Evolutionary conservation across 2,329 filamentous ascomycete genomes (phyloP).

Genomic region (Podosphaera aphanis): DNA sequence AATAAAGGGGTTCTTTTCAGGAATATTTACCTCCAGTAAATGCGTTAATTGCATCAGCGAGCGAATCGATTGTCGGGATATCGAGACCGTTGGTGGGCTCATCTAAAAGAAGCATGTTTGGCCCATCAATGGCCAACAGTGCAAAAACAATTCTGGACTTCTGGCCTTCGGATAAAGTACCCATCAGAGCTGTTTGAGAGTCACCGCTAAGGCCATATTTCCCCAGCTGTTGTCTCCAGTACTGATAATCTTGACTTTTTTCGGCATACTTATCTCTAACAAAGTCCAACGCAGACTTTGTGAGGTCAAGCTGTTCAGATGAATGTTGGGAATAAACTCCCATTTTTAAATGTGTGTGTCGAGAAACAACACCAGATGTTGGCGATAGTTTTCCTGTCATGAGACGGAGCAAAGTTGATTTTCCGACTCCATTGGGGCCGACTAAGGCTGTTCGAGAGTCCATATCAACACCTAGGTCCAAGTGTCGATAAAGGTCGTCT

Average conservation of each 20-base stretch:
- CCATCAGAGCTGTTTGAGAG: constrained; percentile 89
- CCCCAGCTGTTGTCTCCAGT: constrained; percentile 95
- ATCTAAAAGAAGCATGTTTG: constrained; percentile 95
- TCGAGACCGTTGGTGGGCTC: constrained; percentile 98
- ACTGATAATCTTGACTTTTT: constrained; percentile 93
- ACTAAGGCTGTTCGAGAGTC: constrained; percentile 93
- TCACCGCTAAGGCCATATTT: constrained; percentile 85
- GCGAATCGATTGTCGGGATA: constrained; percentile 91
- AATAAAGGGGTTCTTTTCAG: neutral
- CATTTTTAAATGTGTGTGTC: constrained; percentile 95
- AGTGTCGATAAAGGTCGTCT: constrained; percentile 87
- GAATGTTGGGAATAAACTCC: constrained; percentile 98
- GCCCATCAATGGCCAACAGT: constrained; percentile 75
- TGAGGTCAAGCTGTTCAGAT: constrained; percentile 90
- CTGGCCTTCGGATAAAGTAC: constrained; percentile 90
- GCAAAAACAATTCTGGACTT: constrained; percentile 97
- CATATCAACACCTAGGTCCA: constrained; percentile 98
- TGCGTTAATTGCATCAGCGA: constrained; percentile 93
- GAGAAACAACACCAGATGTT: constrained; percentile 56
- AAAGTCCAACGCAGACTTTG: constrained; percentile 93
- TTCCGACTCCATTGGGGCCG: constrained; percentile 96
- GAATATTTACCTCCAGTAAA: constrained; percentile 88
- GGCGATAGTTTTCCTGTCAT: constrained; percentile 92
- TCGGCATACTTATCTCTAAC: constrained; percentile 81
- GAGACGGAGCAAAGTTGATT: constrained; percentile 83